These are phyloP conservation scores for cucumber (Cucumis sativus) DNA, from an alignment of 306 rosid species.

Conservation along the genomic window Cucumber_9930_V3 NC_026659.2:10371501-10372000, in stretches of 20 bases:
- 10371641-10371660: constrained; percentile 60
- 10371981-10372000: no score
- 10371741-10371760: not conserved
- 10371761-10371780: not conserved
- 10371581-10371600: not conserved
- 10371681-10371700: constrained; percentile 48
- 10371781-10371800: not conserved
- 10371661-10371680: constrained; percentile 45
- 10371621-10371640: constrained; percentile 29
- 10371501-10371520: constrained; percentile 35
- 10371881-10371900: no score
- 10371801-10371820: not conserved
- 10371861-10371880: no score
- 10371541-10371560: not conserved
- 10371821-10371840: no score
- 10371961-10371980: no score
- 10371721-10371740: constrained; percentile 29
- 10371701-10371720: constrained; percentile 64
- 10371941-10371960: no score
- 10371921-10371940: no score
- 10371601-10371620: not conserved
- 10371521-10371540: constrained; percentile 50
- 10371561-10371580: not conserved
- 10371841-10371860: no score
- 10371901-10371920: no score